These are phyloP conservation scores for Penicillium verrucosum DNA, from an alignment of 2,329 filamentous ascomycete species.

Conservation along the genomic window DNA sequence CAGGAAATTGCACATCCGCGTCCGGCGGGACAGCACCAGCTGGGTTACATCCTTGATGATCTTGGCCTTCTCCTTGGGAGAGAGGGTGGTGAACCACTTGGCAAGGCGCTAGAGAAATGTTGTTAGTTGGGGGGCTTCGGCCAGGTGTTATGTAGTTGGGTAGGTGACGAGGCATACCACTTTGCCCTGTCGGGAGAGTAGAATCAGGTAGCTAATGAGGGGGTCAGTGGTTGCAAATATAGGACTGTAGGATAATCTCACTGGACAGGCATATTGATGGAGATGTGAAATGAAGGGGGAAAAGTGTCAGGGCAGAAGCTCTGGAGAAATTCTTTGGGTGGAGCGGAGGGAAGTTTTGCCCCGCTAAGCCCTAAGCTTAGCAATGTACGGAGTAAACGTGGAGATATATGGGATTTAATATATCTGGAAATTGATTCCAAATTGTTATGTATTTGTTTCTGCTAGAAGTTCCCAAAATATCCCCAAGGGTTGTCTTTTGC, in stretches of 20 bases:
- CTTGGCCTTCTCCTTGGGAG: conserved; percentile 98
- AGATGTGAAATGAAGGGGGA: conserved; percentile 14
- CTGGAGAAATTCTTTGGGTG: conserved; percentile 28
- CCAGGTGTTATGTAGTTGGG: conserved; percentile 28
- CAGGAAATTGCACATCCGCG: conserved; percentile 99
- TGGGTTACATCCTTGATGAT: conserved; percentile 99
- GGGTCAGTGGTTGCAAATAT: conserved; percentile 7
- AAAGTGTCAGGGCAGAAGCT: conserved; percentile 23
- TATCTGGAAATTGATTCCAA: neutral
- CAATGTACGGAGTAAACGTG: neutral
- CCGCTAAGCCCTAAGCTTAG: conserved; percentile 24
- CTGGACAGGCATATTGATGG: conserved; percentile 35
- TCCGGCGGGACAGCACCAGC: conserved; percentile 89
- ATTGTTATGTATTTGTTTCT: neutral
- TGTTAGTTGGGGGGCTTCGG: conserved; percentile 26
- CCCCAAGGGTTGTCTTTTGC: neutral
- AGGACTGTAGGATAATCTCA: conserved; percentile 18
- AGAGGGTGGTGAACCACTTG: conserved; percentile 98
- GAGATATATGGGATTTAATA: neutral
- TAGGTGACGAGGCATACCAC: conserved; percentile 67
- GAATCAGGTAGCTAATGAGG: conserved; percentile 80
- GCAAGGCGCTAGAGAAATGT: conserved; percentile 72
- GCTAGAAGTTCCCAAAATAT: neutral
- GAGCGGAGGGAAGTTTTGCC: conserved; percentile 24
- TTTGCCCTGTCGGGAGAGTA: conserved; percentile 97